Evolutionary conservation across 805 yeast genomes (phyloP).

Genomic region (Teunomyces cretensis): DNA sequence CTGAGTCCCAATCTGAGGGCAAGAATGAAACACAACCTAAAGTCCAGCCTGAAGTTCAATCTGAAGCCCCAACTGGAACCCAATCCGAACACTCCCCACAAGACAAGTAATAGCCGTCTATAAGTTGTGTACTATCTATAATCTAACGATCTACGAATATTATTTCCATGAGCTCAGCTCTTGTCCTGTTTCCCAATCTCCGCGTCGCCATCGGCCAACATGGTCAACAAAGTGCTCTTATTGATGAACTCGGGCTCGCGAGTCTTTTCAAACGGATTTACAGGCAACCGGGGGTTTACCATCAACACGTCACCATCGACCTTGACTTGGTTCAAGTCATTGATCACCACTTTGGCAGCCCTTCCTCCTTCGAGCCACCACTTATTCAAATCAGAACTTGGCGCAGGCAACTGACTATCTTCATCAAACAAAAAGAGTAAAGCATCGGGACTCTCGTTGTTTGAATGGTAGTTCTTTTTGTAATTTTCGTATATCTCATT

Average conservation of each 20-base stretch:
- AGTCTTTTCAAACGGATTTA: constrained; percentile 68
- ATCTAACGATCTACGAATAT: background rate
- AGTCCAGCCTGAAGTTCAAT: too few species aligned
- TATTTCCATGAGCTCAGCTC: too few species aligned
- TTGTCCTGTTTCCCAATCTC: too few species aligned
- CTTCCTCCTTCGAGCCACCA: constrained; percentile 93
- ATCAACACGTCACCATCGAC: constrained; percentile 23
- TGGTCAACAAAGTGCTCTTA: constrained; percentile 15
- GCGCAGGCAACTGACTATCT: constrained; percentile 67
- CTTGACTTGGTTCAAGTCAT: constrained; percentile 37
- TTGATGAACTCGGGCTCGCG: constrained; percentile 53
- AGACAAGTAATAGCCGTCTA: background rate
- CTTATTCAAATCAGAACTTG: constrained; percentile 74
- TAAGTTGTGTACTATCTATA: background rate
- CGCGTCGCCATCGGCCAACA: constrained; percentile 5
- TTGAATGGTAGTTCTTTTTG: constrained; percentile 46
- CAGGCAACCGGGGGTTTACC: constrained; percentile 67
- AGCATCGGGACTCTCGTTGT: constrained; percentile 29
- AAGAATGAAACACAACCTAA: too few species aligned
- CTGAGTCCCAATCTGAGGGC: too few species aligned
- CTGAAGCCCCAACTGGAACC: too few species aligned
- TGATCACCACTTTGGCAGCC: constrained; percentile 64
- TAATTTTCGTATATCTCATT: constrained; percentile 58
- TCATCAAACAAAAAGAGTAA: constrained; percentile 25
- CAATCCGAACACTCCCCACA: background rate